Conservation (phyloP, 2,329 filamentous ascomycete species). For the Pyricularia sp. region DNA sequence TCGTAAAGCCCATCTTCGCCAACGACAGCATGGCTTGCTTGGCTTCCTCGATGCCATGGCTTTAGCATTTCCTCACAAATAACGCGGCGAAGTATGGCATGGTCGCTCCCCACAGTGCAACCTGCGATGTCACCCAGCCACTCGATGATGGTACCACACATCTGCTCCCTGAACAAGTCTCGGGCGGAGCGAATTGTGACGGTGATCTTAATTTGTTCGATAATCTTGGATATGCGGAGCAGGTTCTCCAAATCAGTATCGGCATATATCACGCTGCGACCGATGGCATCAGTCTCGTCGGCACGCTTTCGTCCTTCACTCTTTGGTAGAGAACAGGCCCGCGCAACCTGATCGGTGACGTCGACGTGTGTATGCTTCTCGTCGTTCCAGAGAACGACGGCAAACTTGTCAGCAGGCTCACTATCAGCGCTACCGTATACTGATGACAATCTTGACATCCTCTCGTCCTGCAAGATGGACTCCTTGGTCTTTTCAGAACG, state of each 20-base stretch:
- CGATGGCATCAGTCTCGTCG: slow-evolving; percentile 81
- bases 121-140: slow-evolving; percentile 92
- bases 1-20: slow-evolving; percentile 75
- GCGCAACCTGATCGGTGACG: slow-evolving; percentile 79
- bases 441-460: slow-evolving; percentile 63
- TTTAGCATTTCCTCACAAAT: slow-evolving; percentile 89
- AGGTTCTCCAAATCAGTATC: slow-evolving; percentile 62
- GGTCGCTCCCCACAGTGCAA: slow-evolving; percentile 74
- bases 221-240: slow-evolving; percentile 69
- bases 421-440: slow-evolving; percentile 65
- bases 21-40: slow-evolving; percentile 68
- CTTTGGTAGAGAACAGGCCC: slow-evolving; percentile 69
- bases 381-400: slow-evolving; percentile 90
- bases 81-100: slow-evolving; percentile 65
- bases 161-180: slow-evolving; percentile 94
- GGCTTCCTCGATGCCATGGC: slow-evolving; percentile 79
- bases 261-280: slow-evolving; percentile 76
- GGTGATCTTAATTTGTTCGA: slow-evolving; percentile 93
- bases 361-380: slow-evolving; percentile 96
- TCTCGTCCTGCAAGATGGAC: slow-evolving; percentile 74
- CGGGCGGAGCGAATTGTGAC: slow-evolving; percentile 88
- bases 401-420: slow-evolving; percentile 64
- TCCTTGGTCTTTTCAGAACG: slow-evolving; percentile 75
- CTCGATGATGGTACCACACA: slow-evolving; percentile 96
- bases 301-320: slow-evolving; percentile 65